These are phyloP conservation scores for Magnaporthiopsis incrustans DNA, from an alignment of 2,329 filamentous ascomycete genomes.

Conservation along the genomic window DNA sequence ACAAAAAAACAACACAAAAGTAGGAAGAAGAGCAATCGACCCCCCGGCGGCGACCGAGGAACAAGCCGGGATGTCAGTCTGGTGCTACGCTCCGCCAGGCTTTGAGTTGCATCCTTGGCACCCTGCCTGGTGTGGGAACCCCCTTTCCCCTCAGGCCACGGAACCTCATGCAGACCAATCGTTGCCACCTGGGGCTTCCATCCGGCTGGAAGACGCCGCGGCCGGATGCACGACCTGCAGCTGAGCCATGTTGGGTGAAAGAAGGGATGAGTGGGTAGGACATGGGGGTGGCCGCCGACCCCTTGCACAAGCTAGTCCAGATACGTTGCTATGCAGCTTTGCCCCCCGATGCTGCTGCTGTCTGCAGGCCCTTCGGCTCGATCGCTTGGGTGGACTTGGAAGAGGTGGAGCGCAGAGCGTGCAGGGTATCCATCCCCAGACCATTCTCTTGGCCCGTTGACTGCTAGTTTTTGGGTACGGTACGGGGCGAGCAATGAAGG, in stretches of 20 bases:
- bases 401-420: neutral
- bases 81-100: neutral
- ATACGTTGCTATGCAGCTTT: neutral
- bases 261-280: neutral
- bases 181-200: neutral
- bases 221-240: neutral
- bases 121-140: neutral
- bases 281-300: neutral
- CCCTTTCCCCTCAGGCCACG: neutral
- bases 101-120: neutral
- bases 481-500: neutral
- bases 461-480: neutral
- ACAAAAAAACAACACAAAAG: neutral
- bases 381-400: neutral
- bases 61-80: neutral
- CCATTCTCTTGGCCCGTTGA: neutral
- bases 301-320: neutral
- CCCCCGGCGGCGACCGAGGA: neutral
- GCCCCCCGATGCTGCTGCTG: neutral
- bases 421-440: neutral
- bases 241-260: neutral
- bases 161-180: neutral
- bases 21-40: neutral
- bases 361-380: neutral
- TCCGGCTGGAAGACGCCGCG: neutral